Base-by-base conservation (phyloP, 495 filamentous ascomycete genomes). In the Podospora pseudopauciseta region DNA sequence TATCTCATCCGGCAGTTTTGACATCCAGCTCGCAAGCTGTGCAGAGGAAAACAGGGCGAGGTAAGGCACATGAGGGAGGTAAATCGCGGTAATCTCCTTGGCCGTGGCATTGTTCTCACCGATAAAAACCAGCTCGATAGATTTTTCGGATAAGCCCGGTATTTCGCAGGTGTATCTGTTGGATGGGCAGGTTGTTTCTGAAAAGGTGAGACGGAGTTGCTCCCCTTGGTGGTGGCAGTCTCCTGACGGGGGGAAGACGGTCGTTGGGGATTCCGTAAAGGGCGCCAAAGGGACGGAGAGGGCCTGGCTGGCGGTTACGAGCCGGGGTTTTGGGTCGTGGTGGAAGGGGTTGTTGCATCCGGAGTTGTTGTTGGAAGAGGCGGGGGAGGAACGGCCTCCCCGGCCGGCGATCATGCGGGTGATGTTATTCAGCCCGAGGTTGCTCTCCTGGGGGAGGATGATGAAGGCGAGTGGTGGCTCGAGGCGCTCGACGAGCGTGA, bases 1-100 rank as follows among this genome's bases (percentile, higher is more conserved):
- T 18, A 85, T 88, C 28, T 86, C 82, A 72, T 91, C 86, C 58
- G 80, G 81, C 39, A 97, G 81, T 53, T 87, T 82, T 62, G 80
- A 73, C 93, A 98, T 98, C 95, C 95, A 99, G 19, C 83, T 80
- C 67, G 86, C 72, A 64, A 95, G 86, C 54, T 90, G 83, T 5
- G 89, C 84, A 49, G 85, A 90, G 53, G 88, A 93, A 81, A 90
- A 91, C 60, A 99, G 80, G 5, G 92, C 83, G n/a, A 99, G 84
- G 77, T 87, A 86, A 23, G 86, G 81, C 61, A 86, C 80, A 3
- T 82, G 67, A 7, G 84, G 86, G 63, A 92, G 80, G 80, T 90
- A 96, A 67, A 97, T 80, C 13, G 86, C 88, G 2, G 90, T 94
- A 75, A 91, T 91, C 56, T 87, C 84, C 71, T 79, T 77, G 30